These are phyloP conservation scores for Plasmopara viticola DNA, from an alignment of 352 stramenopile genomes.

Conservation along the genomic window DNA sequence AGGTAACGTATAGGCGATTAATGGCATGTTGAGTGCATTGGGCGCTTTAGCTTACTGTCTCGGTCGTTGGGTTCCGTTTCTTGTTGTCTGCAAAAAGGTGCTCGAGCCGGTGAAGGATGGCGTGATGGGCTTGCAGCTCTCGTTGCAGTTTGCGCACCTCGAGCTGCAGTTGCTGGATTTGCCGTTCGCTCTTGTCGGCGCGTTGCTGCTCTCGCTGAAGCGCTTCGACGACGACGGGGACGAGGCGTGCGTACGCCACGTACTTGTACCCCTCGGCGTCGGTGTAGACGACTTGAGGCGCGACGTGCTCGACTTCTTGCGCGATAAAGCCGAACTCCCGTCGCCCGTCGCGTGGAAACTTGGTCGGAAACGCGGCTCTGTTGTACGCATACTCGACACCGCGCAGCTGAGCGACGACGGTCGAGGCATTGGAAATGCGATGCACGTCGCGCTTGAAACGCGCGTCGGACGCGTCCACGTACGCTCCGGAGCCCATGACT, in stretches of 20 bases:
- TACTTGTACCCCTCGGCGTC: conserved; percentile 80
- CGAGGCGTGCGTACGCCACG: conserved; percentile 76
- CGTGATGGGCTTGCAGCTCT: conserved; percentile 12
- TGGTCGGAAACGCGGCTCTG: conserved; percentile 30
- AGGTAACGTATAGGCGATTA: too few relatives aligned
- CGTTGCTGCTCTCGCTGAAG: conserved; percentile 46
- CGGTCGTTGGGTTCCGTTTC: too few relatives aligned
- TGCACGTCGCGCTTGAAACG: conserved; percentile 81
- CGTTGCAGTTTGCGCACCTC: conserved; percentile 15
- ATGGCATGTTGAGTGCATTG: too few relatives aligned
- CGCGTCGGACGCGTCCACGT: conserved; percentile 85
- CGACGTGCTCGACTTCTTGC: conserved; percentile 76
- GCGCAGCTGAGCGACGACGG: conserved; percentile 43
- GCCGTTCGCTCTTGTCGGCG: conserved; percentile 11
- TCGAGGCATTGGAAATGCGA: conserved; percentile 36
- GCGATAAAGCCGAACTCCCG: conserved; percentile 85
- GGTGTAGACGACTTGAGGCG: conserved; percentile 73
- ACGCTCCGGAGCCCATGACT: conserved; percentile 87
- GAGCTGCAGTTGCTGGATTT: conserved; percentile 12
- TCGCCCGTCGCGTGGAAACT: conserved; percentile 27
- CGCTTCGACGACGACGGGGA: conserved; percentile 75
- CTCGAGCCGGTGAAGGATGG: conserved; percentile 11
- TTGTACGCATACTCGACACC: conserved; percentile 67
- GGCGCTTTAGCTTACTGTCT: too few relatives aligned
- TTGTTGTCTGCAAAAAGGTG: neutral